A percentile compares a stretch with the other conserved stretches of the same genome.
Evolutionary conservation across 2,329 filamentous ascomycete species (phyloP).

Genomic region (Neopestalotiopsis rosae): DNA sequence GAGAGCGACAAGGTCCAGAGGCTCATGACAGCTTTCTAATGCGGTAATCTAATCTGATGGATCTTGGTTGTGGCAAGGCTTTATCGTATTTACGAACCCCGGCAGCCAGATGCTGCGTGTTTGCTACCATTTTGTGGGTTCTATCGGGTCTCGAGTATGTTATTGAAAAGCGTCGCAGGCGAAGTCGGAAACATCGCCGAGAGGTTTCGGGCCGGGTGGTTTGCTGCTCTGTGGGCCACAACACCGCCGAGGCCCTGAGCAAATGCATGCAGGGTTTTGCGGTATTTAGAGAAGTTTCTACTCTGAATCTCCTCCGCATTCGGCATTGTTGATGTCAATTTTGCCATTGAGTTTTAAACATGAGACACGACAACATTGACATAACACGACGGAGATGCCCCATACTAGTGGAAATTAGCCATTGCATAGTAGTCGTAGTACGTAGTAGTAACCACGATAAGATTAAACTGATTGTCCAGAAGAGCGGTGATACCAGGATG

Average conservation of each 20-base stretch:
- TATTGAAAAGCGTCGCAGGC: not conserved
- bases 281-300: not conserved
- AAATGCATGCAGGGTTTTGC: not conserved
- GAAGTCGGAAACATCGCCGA: not conserved
- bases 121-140: not conserved
- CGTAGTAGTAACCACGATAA: not conserved
- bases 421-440: not conserved
- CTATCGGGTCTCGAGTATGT: not conserved
- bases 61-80: not conserved
- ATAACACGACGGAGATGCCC: not conserved
- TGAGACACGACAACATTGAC: not conserved
- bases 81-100: not conserved
- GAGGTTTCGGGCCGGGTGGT: not conserved
- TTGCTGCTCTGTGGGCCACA: conserved; percentile 1
- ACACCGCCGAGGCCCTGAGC: not conserved
- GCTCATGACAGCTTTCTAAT: conserved; percentile 40
- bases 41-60: not conserved
- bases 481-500: not conserved
- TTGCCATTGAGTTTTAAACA: not conserved
- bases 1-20: conserved; percentile 61
- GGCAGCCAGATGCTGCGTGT: not conserved
- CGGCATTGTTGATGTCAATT: not conserved
- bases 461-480: not conserved
- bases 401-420: conserved; percentile 1
- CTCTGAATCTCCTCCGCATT: not conserved